phyloP scores from a whole-genome alignment of 73 alveolate species.

The Paramecium primaurelia region DNA sequence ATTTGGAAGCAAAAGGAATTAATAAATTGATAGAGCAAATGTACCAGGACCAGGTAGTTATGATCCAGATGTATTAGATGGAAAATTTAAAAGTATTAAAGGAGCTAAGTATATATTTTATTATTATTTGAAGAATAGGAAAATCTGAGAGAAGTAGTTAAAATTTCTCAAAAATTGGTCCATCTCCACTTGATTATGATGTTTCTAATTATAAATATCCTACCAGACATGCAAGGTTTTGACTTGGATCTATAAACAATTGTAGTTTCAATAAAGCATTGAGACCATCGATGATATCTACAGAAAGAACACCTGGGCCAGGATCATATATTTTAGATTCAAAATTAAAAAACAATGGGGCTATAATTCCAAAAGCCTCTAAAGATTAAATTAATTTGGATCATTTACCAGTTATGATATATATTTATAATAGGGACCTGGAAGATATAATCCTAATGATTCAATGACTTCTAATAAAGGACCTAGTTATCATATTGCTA shows the following conservation, averaged over 20 bases:
- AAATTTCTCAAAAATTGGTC: not conserved
- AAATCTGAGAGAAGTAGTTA: constrained; percentile 15
- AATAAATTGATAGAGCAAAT: not conserved
- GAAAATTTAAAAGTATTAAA: not conserved
- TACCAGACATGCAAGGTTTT: constrained; percentile 21
- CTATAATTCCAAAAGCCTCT: constrained; percentile 13
- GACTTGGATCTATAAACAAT: not conserved
- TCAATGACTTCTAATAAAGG: not conserved
- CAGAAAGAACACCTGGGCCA: constrained; percentile 33
- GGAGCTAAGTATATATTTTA: not conserved
- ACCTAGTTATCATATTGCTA: constrained; percentile 33
- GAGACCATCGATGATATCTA: not conserved
- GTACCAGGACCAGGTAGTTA: constrained; percentile 49
- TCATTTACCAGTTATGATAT: not conserved
- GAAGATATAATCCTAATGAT: not conserved
- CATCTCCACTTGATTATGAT: constrained; percentile 46
- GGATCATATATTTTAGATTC: not conserved
- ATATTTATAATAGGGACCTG: not conserved
- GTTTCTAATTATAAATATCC: not conserved
- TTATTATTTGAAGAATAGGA: not conserved
- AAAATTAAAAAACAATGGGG: not conserved
- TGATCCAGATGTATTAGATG: not conserved
- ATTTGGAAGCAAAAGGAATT: not conserved
- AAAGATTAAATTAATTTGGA: not conserved
- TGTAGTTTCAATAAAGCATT: not conserved